Base-by-base conservation (phyloP, 768 basidiomycete genomes). In the Xanthoconium stramineum region DNA sequence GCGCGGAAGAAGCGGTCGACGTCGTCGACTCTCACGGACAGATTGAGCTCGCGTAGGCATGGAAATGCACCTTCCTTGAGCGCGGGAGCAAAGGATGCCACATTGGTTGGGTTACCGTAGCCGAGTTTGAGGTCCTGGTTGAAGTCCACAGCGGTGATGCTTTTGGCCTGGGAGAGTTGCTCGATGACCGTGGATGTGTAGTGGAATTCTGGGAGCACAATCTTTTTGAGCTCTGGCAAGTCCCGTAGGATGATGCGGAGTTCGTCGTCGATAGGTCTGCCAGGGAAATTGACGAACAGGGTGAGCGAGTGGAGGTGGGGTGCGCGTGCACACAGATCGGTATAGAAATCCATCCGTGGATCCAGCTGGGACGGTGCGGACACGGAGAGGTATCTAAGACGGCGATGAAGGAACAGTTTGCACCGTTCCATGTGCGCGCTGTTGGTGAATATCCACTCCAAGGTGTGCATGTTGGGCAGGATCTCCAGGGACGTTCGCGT, bases 321-420 rank as follows among this genome's bases (percentile, higher is more conserved):
- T 70, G 83, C 81, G 3, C 84, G 76, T 5, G 76, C 67, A 5
- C 72, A 70, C 12, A 85, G 59, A 46, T 78, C 75, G 42, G 71
- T 61, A 46, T 75, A 76, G 51, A 72, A 43, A 51, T 57, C 57
- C 8, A 50, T 43, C 28, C 61, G 45, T 42, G 52, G 56, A 40
- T 47, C 14, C 2, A 38, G 17, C 5, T 66, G 56, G 17, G 64
- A 66, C 17, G 59, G 70, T 36, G 65, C 69, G 48, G 57, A 75
- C 69, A 55, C 73, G 36, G 61, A 47, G 50, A 78, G 71, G 39
- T 70, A 56, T 57, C 73, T 81, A 55, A 88, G 70, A 46, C 75
- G 76, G 35, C 71, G 67, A 62, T 84, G 82, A 77, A 87, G 83
- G 69, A 87, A 86, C 51, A 85, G 62, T 28, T 82, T 75, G 44